These are phyloP conservation scores for Prillingera fragicola DNA, from an alignment of 1,284 basidiomycete genomes.

Conservation along the genomic window DNA sequence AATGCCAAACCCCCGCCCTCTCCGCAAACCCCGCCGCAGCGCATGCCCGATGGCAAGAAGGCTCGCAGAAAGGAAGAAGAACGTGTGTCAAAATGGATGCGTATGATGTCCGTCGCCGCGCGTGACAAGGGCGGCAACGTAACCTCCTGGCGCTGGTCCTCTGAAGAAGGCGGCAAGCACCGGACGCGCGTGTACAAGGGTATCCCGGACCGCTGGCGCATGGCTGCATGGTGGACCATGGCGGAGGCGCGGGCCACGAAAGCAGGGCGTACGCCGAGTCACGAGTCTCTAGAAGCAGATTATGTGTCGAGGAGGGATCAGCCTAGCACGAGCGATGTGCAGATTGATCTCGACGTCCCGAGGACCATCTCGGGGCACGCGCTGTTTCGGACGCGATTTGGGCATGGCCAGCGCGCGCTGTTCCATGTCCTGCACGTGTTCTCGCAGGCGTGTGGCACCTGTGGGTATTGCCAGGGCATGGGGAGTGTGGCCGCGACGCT, in stretches of 20 bases:
- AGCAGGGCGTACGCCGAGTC: neutral
- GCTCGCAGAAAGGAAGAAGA: slow-evolving; percentile 57
- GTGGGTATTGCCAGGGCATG: slow-evolving; percentile 99
- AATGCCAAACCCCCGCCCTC: slow-evolving; percentile 1
- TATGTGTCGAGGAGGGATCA: slow-evolving; percentile 64
- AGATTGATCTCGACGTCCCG: slow-evolving; percentile 97
- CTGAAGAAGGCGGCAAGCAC: slow-evolving; percentile 58
- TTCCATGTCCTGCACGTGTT: slow-evolving; percentile 94
- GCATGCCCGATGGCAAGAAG: slow-evolving; percentile 9
- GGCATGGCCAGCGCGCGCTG: slow-evolving; percentile 83
- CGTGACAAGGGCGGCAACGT: slow-evolving; percentile 72
- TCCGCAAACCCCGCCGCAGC: slow-evolving; percentile 10
- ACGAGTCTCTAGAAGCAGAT: slow-evolving; percentile 44
- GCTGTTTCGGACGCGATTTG: slow-evolving; percentile 92
- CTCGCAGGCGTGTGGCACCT: slow-evolving; percentile 74
- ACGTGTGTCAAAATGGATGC: slow-evolving; percentile 78
- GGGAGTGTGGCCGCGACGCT: slow-evolving; percentile 93
- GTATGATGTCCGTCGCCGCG: slow-evolving; percentile 64
- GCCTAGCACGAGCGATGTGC: slow-evolving; percentile 84
- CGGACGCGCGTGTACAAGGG: slow-evolving; percentile 71
- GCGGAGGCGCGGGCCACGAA: slow-evolving; percentile 30
- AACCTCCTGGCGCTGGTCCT: slow-evolving; percentile 64
- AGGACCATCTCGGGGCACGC: slow-evolving; percentile 93
- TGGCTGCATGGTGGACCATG: slow-evolving; percentile 83
- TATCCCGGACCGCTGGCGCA: slow-evolving; percentile 91